Evolutionary conservation across 352 stramenopile species (phyloP).

Genomic region (Plasmopara viticola): DNA sequence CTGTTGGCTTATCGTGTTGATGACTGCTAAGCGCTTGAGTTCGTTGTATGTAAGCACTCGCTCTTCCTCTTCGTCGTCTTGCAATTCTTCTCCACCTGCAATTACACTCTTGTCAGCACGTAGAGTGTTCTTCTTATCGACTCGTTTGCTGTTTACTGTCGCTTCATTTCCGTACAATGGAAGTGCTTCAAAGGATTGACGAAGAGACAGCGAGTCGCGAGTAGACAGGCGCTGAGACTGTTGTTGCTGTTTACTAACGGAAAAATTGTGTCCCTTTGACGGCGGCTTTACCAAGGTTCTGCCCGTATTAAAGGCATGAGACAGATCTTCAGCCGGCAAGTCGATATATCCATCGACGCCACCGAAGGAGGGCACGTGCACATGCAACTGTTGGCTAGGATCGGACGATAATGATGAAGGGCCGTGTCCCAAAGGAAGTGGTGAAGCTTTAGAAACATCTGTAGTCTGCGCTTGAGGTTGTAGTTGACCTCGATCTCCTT

Average conservation of each 20-base stretch:
- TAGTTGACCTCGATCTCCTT: conserved; percentile 4
- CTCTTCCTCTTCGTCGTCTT: conserved; percentile 62
- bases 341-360: conserved; percentile 52
- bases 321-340: conserved; percentile 21
- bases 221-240: no score
- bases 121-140: not conserved
- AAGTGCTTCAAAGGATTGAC: no score
- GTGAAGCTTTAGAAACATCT: not conserved
- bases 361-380: conserved; percentile 52
- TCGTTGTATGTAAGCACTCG: conserved; percentile 69
- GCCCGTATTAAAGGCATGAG: not conserved
- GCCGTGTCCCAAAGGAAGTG: conserved; percentile 36
- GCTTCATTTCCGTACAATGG: no score
- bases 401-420: conserved; percentile 47
- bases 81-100: conserved; percentile 10
- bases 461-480: conserved; percentile 3
- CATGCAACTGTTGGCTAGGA: conserved; percentile 43
- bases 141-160: not conserved
- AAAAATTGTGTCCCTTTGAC: not conserved
- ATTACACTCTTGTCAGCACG: not conserved
- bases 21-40: conserved; percentile 49
- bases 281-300: not conserved
- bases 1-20: conserved; percentile 35
- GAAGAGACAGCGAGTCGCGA: no score
- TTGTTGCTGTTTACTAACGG: no score